A percentile compares a stretch with the other conserved stretches of the same genome.
Evolutionary conservation across 2,329 filamentous ascomycete genomes (phyloP).

Genomic region (Pseudocercospora eumusae): DNA sequence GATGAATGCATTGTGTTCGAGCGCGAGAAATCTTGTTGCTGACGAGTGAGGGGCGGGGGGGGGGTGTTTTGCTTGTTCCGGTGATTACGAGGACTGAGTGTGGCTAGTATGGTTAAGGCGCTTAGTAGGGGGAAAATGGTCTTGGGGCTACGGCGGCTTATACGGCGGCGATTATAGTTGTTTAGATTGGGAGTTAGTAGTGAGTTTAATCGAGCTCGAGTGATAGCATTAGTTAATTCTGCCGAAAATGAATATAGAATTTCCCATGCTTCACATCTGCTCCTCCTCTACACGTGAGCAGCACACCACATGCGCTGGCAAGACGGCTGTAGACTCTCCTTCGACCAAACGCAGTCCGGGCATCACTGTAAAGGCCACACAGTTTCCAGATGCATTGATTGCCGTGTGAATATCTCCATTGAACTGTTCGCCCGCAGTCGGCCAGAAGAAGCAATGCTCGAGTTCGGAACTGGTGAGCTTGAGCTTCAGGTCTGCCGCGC

Average conservation of each 20-base stretch:
- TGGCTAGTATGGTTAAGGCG: slow-evolving; percentile 11
- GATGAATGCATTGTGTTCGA: too few species aligned
- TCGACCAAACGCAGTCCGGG: neutral
- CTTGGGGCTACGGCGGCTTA: slow-evolving; percentile 20
- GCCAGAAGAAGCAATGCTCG: neutral
- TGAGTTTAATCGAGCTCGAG: slow-evolving; percentile 1
- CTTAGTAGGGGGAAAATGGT: slow-evolving; percentile 16
- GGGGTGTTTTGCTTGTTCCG: too few species aligned
- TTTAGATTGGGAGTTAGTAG: slow-evolving; percentile 20
- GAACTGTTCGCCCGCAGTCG: neutral
- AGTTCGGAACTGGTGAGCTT: neutral
- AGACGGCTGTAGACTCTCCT: neutral
- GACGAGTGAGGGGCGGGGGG: too few species aligned
- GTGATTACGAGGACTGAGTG: too few species aligned
- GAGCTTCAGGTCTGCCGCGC: neutral
- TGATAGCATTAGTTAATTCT: too few species aligned
- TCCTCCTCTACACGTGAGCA: neutral
- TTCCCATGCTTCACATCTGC: neutral
- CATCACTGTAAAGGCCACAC: neutral
- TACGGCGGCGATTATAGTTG: slow-evolving; percentile 23
- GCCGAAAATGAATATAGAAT: too few species aligned
- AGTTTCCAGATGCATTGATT: neutral
- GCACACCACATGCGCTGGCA: neutral
- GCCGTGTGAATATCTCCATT: neutral
- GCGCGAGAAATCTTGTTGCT: too few species aligned